Evolutionary conservation across 352 stramenopile species (phyloP), one percentile per base, ranked within the genome.

Genomic region (Globisporangium cederbergense): DNA sequence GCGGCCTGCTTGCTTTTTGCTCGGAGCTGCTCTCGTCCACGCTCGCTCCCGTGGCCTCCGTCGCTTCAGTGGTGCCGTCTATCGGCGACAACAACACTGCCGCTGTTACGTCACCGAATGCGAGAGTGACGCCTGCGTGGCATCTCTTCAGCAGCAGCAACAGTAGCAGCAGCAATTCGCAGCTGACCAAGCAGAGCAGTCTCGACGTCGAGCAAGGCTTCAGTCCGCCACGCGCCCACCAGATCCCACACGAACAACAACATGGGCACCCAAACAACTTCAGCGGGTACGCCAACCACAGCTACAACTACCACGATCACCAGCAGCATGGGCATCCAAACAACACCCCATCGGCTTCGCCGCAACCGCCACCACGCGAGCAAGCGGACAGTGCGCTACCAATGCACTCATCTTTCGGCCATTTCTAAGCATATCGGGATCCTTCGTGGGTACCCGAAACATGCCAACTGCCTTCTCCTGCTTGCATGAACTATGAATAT

Each of bases 81-180:
- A 28, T 4, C 14, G 36, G 36, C 36, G 14, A 42, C 9, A 42
- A 11, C 36, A 22, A 16, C 4, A 10, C 53, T 22, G 67, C 62
- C 10, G 11, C 49, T n/a, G 68, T 59, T 2, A 46, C 60, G 4
- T 72, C 61, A 30, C 60, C 70, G 18, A 70, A 65, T 9, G 62
- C 60, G 38, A 84, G 78, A 62, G 65, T 78, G 7, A 66, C 67
- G n/a, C 68, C 77, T 9, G 60, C 64, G 20, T 88, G 77, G 75
- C 74, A 67, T 14, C 34, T 45, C 38, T 65, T 53, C 43, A 50
- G n/a, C 20, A 46, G 18, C n/a, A 46, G 30, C 2, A 47, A 14
- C 18, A 57, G 30, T 13, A 38, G n/a, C 18, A 52, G 11, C 38
- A 5, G 32, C 32, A 36, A 8, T 18, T 1, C 43, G 18, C 22